These are phyloP conservation scores for Ogataea pilisensis DNA, from an alignment of 805 yeast species.

Conservation along the genomic window DNA sequence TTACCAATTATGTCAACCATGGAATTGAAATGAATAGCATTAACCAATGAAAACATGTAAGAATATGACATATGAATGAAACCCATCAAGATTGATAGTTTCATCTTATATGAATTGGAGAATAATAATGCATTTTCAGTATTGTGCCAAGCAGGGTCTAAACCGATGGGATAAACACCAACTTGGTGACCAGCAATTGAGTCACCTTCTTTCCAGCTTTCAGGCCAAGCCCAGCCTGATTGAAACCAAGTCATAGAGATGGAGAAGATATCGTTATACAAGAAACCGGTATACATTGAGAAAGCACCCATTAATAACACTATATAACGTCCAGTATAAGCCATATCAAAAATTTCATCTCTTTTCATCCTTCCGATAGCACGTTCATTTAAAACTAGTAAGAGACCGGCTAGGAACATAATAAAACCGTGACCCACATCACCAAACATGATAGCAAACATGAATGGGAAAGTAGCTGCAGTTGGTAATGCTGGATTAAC, in stretches of 20 bases:
- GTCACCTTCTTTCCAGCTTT: slow-evolving; percentile 45
- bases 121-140: slow-evolving; percentile 66
- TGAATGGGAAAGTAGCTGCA: slow-evolving; percentile 90
- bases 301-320: slow-evolving; percentile 66
- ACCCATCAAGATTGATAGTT: slow-evolving; percentile 71
- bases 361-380: slow-evolving; percentile 49
- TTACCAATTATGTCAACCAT: slow-evolving; percentile 66
- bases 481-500: slow-evolving; percentile 96
- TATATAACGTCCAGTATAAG: slow-evolving; percentile 66
- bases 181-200: slow-evolving; percentile 42
- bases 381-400: slow-evolving; percentile 52
- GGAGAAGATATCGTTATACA: slow-evolving; percentile 70
- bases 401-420: slow-evolving; percentile 50
- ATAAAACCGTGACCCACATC: slow-evolving; percentile 77
- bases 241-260: slow-evolving; percentile 62
- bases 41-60: slow-evolving; percentile 61
- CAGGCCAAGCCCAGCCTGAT: slow-evolving; percentile 70
- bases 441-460: slow-evolving; percentile 84
- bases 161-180: slow-evolving; percentile 58
- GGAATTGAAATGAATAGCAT: slow-evolving; percentile 53
- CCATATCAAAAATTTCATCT: slow-evolving; percentile 78
- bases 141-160: slow-evolving; percentile 80
- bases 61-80: slow-evolving; percentile 73
- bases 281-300: slow-evolving; percentile 70
- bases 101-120: slow-evolving; percentile 75